Evolutionary conservation across 2,329 filamentous ascomycete species (phyloP), one percentile per base, ranked within the genome.

Genomic region (Fusarium coicis): DNA sequence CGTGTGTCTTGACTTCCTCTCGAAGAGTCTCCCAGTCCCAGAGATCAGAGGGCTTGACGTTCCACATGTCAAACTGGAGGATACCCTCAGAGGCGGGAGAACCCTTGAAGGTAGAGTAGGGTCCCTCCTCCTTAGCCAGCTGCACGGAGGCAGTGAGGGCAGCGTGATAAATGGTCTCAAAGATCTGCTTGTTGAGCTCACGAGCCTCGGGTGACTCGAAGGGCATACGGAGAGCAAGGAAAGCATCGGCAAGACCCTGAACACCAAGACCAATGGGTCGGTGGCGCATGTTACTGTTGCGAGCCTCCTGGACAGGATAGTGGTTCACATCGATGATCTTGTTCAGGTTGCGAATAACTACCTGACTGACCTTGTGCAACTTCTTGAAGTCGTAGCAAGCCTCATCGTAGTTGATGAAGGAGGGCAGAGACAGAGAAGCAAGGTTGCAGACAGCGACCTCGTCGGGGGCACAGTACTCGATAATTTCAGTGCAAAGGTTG

Each of bases 381-480:
- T 97, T 98, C 84, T 96, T 87, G 86, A 99, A 99, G 87, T 99
- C 94, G 80, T 97, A 99, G 77, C 89, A 89, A 76, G 93, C 94
- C 74, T 93, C 90, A 81, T 89, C 90, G 82, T 96, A 93, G 85
- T 99, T 94, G 63, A 98, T 94, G 77, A 91, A 99, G 12, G 94
- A 93, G 23, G 96, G 96, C 46, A 99, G 90, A 63, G 96, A 94
- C 72, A 99, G 88, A 9, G 96, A 99, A 42, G 96, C 96, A 83
- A 99, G 86, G 86, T 99, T 99, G 89, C 96, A 99, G 66, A 98
- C 96, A 77, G 96, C 96, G 56, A 99, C 96, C 89, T 99, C 96
- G 84, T 99, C 96, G 40, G 96, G 96, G 40, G 96, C 94, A 74
- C 89, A 97, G 88, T 98, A 99, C 87, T 99, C 96, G 74, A 99